Evolutionary conservation across 169 alveolate species (phyloP), one percentile per base, ranked within the genome.

Genomic region (Babesia bovis): DNA sequence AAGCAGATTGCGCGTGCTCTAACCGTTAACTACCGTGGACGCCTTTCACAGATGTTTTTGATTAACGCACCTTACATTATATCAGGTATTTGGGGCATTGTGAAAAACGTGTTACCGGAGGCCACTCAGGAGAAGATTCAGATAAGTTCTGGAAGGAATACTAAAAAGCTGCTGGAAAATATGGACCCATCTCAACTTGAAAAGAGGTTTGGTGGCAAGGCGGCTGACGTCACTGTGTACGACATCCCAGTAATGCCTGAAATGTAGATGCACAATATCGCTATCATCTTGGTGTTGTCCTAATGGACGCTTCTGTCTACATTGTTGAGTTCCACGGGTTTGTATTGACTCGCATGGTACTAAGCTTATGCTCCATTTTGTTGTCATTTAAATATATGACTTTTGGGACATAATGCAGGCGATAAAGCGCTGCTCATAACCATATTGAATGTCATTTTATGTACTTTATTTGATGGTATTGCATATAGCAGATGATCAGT

Each of bases 1-100:
- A 87, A 83, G 66, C 90, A 87, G 50, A 83, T 83, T 38, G 82
- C 90, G 7, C 75, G 66, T 36, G 61, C 85, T n/a, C 66, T 87
- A 30, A 81, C 90, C 7, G 90, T 87, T 45, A 79, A 79, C 71
- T 79, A 79, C 58, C 55, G 87, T 17, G 76, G 82, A 6, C 66
- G 87, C 7, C 71, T 79, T 52, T 59, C 83, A 15, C 72, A 69
- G 72, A 56, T 79, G 87, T 67, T 47, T 28, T n/a, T 79, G 35
- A 69, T 79, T 33, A 79, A 79, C 49, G 87, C 87, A 5, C 87
- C 87, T 17, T 79, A 60, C 56, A 61, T 79, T 30, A 60, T 79
- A 9, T 79, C 87, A 32, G 75, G 79, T 25, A 44, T 79, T 19
- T 79, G 87, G 87, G 63, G 69, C 21, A 17, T 79, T 21, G 78